Conservation (phyloP, 495 filamentous ascomycete species). For the Lichenothelia convexa region DNA sequence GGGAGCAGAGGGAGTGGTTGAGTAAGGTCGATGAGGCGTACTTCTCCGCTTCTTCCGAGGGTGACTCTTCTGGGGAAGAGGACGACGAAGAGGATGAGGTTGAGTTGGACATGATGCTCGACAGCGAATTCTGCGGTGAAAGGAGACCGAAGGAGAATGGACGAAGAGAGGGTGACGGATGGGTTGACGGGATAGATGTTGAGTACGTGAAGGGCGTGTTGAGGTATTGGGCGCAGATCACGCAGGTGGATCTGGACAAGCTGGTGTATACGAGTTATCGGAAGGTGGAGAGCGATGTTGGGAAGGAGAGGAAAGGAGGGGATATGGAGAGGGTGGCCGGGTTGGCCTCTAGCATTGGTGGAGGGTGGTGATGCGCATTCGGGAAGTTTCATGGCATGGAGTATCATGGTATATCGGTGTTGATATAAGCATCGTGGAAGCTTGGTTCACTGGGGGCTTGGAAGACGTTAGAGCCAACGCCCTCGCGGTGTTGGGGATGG, state of each 20-base stretch:
- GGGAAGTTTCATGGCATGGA: no score
- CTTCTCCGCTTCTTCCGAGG: conserved; percentile 48
- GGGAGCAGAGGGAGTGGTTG: conserved; percentile 76
- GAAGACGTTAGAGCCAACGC: no score
- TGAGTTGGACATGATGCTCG: conserved; percentile 6
- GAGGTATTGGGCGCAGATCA: conserved; percentile 51
- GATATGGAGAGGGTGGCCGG: conserved; percentile 74
- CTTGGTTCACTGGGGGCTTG: no score
- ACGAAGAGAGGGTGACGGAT: conserved; percentile 10
- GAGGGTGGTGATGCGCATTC: conserved; percentile 89
- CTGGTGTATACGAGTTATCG: conserved; percentile 74
- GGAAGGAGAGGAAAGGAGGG: conserved; percentile 42
- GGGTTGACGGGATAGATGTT: conserved; percentile 33
- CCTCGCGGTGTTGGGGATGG: no score
- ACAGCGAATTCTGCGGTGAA: neutral
- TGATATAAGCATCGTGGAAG: no score
- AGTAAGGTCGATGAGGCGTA: conserved; percentile 82
- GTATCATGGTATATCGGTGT: no score
- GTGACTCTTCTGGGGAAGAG: conserved; percentile 22
- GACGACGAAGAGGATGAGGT: conserved; percentile 13
- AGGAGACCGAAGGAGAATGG: neutral
- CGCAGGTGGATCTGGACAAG: conserved; percentile 49
- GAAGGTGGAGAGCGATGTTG: conserved; percentile 85
- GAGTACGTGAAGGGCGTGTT: conserved; percentile 35
- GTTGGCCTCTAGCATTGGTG: conserved; percentile 79